Conservation (phyloP, 2,329 filamentous ascomycete genomes). For the Alternaria panax region DNA sequence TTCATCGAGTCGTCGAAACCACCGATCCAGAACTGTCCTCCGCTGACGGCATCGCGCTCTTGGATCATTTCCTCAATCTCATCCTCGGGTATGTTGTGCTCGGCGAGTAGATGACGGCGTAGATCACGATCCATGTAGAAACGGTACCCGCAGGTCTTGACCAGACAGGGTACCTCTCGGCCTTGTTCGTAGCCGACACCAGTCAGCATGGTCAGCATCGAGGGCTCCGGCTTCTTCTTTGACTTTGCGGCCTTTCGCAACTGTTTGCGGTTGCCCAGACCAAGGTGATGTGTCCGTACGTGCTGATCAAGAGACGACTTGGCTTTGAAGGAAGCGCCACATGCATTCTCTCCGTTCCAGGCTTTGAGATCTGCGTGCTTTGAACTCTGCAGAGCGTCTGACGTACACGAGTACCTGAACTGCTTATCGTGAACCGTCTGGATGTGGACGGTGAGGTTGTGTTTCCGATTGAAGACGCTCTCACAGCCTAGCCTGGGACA, state of each 20-base stretch:
- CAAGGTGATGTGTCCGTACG: conserved; percentile 80
- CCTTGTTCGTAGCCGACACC: conserved; percentile 62
- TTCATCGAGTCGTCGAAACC: conserved; percentile 39
- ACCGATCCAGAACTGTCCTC: conserved; percentile 58
- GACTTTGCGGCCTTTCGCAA: conserved; percentile 48
- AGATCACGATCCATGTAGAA: conserved; percentile 67
- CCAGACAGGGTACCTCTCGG: conserved; percentile 61
- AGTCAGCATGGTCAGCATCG: conserved; percentile 58
- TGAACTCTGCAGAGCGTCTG: conserved; percentile 66
- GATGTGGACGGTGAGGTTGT: conserved; percentile 84
- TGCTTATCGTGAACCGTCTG: conserved; percentile 78
- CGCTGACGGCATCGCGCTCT: conserved; percentile 51
- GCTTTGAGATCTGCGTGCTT: conserved; percentile 61
- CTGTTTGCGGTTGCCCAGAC: conserved; percentile 56
- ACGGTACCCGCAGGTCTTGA: conserved; percentile 59
- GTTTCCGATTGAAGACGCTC: conserved; percentile 80
- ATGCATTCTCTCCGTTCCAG: conserved; percentile 74
- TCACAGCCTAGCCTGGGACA: conserved; percentile 75
- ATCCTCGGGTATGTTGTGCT: conserved; percentile 51
- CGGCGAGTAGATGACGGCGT: conserved; percentile 60
- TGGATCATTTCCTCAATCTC: conserved; percentile 49
- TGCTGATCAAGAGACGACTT: conserved; percentile 85
- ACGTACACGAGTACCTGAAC: conserved; percentile 78
- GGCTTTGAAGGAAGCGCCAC: conserved; percentile 76
- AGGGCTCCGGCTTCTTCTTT: conserved; percentile 41